Conservation (phyloP, 345 rosid genomes). For the Eucalyptus curtisii region DNA sequence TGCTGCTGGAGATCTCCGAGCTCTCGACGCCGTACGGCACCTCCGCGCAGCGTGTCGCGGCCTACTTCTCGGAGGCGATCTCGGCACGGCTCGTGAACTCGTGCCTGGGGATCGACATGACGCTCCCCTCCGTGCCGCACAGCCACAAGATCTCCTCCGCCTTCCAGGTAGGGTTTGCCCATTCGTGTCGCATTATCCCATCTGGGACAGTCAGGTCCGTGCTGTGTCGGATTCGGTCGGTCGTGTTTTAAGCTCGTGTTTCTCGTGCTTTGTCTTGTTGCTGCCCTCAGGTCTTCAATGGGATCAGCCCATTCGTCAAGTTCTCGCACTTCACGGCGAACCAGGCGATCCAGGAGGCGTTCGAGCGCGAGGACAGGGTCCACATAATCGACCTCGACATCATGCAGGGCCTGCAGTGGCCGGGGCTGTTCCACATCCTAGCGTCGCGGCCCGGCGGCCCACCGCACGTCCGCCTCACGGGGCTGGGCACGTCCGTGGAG, state of each 20-base stretch:
- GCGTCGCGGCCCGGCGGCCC: conserved; percentile 94
- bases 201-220: neutral
- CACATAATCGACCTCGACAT: conserved; percentile 94
- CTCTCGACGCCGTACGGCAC: conserved; percentile 92
- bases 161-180: conserved; percentile 29
- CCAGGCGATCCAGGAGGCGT: conserved; percentile 96
- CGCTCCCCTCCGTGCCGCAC: conserved; percentile 68
- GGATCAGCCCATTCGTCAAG: conserved; percentile 91
- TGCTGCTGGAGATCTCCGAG: conserved; percentile 86
- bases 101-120: conserved; percentile 73
- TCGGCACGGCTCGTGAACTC: conserved; percentile 85
- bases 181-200: neutral
- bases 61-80: conserved; percentile 97
- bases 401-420: conserved; percentile 99
- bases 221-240: neutral
- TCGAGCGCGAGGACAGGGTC: conserved; percentile 86
- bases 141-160: conserved; percentile 81
- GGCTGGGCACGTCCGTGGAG: conserved; percentile 81
- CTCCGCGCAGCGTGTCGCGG: conserved; percentile 95
- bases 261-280: neutral
- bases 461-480: conserved; percentile 89
- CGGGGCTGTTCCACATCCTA: conserved; percentile 86
- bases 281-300: conserved; percentile 51
- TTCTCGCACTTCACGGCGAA: conserved; percentile 98
- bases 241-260: neutral